These are phyloP conservation scores for Setaria viridis DNA, from an alignment of 202 grass and related monocot genomes.

Conservation along the genomic window DNA sequence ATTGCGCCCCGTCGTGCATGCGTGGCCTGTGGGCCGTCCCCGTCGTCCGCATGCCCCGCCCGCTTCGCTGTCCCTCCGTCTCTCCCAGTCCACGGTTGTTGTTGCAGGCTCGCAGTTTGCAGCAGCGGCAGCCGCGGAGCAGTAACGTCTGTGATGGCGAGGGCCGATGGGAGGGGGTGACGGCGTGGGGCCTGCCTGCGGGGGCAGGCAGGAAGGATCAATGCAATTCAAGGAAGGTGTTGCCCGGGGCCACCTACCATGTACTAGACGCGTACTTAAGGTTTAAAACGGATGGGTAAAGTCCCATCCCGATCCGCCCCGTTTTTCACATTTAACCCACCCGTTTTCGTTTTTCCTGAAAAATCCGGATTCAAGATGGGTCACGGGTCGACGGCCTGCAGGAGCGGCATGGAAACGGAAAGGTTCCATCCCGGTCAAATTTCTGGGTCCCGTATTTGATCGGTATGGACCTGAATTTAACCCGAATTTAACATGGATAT, in stretches of 20 bases:
- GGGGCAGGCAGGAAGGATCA: slow-evolving; percentile 1
- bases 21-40: background rate
- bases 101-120: background rate
- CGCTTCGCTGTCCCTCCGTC: background rate
- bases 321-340: no score
- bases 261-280: background rate
- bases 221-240: slow-evolving; percentile 11
- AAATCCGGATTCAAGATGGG: no score
- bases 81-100: background rate
- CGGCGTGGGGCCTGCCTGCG: background rate
- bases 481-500: no score
- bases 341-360: no score
- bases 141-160: slow-evolving; percentile 9
- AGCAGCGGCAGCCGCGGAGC: background rate
- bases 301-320: no score
- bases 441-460: no score
- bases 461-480: no score
- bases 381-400: no score
- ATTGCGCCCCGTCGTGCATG: slow-evolving; percentile 35
- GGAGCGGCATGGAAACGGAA: no score
- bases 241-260: background rate
- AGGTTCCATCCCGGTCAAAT: no score
- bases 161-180: background rate
- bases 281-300: no score
- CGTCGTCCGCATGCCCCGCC: no score